Base-by-base conservation (phyloP, 352 stramenopile genomes). In the Globisporangium paroecandrum region DNA sequence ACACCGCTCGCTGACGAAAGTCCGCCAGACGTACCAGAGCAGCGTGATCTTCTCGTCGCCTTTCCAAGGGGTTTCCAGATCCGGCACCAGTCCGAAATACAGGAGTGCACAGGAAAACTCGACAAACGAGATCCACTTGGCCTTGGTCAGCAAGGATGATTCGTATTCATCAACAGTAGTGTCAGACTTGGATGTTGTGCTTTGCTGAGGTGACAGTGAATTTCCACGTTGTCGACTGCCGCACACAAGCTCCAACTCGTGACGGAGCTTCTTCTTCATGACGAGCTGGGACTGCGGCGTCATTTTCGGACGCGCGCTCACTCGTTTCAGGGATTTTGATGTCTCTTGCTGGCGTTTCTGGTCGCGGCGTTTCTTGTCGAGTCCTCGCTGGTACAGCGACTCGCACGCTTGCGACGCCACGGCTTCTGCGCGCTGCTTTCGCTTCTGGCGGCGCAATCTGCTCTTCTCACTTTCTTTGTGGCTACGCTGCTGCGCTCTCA, bases 91-190 rank as follows among this genome's bases (percentile, higher is more conserved):
- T 20, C 81, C 81, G 32, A 89, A 89, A 49, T 86, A 85, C 10
- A 89, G 62, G 2, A 89, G 46, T 0, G 73, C 77, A 38, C 81
- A 89, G 7, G 81, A 86, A 61, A 89, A 89, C 65, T 86, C 77
- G 18, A 89, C 66, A 58, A 80, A 82, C 24, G 68, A 72, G 51
- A 82, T 3, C 41, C 36, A 27, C 20, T 62, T 58, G 25, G 5
- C 27, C 12, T 59, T 32, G 15, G 0, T 3, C 59, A 22, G 29
- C 58, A 10, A 63, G 51, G 27, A 49, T 18, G 15, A n/a, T 49
- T 15, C 15, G 4, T 51, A 8, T 22, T 22, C 43, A 24, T 51
- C 43, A 22, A 18, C 38, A 46, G 38, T 15, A 18, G 6, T 18
- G 10, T 51, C 18, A n/a, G 43, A 24, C 6, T 9, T 51, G 43